These are phyloP conservation scores for Aureobasidium sp. DNA, from an alignment of 2,329 filamentous ascomycete species.

Conservation along the genomic window DNA sequence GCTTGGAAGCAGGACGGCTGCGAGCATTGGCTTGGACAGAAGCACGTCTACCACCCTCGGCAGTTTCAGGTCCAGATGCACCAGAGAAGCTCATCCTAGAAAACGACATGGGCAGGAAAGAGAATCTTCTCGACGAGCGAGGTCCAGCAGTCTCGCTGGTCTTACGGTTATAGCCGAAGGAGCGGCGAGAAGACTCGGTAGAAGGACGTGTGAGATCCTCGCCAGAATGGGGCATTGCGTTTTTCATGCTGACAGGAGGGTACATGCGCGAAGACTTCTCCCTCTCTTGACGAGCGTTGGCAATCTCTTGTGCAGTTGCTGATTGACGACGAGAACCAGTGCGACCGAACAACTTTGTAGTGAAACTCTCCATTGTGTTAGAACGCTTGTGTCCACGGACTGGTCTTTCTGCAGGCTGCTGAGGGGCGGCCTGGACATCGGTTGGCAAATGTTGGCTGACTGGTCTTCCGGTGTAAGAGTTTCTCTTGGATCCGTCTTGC, in stretches of 20 bases:
- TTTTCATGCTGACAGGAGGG: conserved; percentile 85
- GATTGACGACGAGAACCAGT: conserved; percentile 32
- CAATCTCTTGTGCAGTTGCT: conserved; percentile 19
- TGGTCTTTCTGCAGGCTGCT: conserved; percentile 48
- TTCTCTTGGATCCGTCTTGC: conserved; percentile 42
- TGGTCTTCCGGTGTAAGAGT: conserved; percentile 50
- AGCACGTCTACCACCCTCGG: conserved; percentile 28
- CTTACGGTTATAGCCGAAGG: conserved; percentile 42
- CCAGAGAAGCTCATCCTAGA: conserved; percentile 34
- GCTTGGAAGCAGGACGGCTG: conserved; percentile 26
- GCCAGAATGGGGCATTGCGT: conserved; percentile 47
- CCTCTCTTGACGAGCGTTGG: conserved; percentile 37
- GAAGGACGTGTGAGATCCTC: conserved; percentile 43
- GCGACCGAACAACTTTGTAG: conserved; percentile 76
- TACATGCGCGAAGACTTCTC: conserved; percentile 63
- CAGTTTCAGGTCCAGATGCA: conserved; percentile 27
- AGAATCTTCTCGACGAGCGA: conserved; percentile 40
- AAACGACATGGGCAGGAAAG: conserved; percentile 41
- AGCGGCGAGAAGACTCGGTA: conserved; percentile 41
- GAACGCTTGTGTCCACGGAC: conserved; percentile 55
- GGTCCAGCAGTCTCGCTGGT: conserved; percentile 31
- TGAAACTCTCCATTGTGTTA: conserved; percentile 49
- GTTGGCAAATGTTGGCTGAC: conserved; percentile 46
- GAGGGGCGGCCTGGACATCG: conserved; percentile 49
- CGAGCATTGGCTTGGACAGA: conserved; percentile 22